Evolutionary conservation across 768 basidiomycete genomes (phyloP).

Genomic region (Termitomyces sp.): DNA sequence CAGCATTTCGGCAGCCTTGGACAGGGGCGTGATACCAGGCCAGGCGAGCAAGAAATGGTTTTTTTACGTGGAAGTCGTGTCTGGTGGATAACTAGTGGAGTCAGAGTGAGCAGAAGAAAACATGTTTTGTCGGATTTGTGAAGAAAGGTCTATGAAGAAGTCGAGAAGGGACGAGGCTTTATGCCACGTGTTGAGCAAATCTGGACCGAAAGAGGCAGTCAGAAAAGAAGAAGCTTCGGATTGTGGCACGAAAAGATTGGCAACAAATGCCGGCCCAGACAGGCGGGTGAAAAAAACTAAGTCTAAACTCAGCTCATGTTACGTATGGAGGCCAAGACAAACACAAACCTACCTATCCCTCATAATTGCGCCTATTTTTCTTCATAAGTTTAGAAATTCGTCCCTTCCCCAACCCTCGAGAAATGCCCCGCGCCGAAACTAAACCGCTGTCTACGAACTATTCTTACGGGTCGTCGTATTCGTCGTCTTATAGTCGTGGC

Average conservation of each 20-base stretch:
- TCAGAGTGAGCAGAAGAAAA: constrained; percentile 1
- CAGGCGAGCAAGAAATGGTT: not conserved
- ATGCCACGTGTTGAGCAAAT: constrained; percentile 16
- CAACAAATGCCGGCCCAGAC: constrained; percentile 20
- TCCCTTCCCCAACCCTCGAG: constrained; percentile 23
- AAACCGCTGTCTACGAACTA: constrained; percentile 24
- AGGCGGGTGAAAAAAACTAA: constrained; percentile 17
- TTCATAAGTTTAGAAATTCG: constrained; percentile 5
- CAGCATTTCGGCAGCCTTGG: constrained; percentile 9
- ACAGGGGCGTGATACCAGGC: constrained; percentile 15
- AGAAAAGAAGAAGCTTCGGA: constrained; percentile 7
- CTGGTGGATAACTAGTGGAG: constrained; percentile 3
- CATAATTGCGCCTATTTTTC: constrained; percentile 27
- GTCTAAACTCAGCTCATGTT: constrained; percentile 29
- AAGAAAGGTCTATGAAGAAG: constrained; percentile 7
- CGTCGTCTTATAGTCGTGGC: constrained; percentile 23
- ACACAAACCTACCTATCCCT: constrained; percentile 18
- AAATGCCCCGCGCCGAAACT: constrained; percentile 37
- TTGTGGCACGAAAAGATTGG: constrained; percentile 14
- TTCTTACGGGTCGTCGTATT: constrained; percentile 29
- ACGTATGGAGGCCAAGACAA: constrained; percentile 34
- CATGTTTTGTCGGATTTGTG: not conserved
- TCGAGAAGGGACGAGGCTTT: constrained; percentile 6
- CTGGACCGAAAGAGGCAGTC: constrained; percentile 13
- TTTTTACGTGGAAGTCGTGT: constrained; percentile 14